phyloP scores from a whole-genome alignment of 2,329 filamentous ascomycete genomes.

The Alternaria viburni region DNA sequence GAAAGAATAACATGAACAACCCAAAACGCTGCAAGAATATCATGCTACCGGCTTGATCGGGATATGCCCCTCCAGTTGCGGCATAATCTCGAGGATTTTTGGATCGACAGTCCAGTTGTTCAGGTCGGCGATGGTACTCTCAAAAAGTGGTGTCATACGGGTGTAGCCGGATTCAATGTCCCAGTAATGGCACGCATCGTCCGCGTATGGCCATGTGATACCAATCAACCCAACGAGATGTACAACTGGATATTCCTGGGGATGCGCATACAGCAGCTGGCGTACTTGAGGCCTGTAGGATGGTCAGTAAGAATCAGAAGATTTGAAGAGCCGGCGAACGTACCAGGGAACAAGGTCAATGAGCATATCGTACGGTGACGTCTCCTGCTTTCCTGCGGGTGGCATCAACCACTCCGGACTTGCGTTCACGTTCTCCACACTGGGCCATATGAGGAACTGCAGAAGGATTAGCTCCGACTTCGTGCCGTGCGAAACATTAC shows the following conservation, averaged over 20 bases:
- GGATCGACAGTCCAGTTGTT: slow-evolving; percentile 44
- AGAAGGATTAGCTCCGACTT: slow-evolving; percentile 12
- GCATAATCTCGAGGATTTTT: slow-evolving; percentile 42
- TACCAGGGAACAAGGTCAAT: slow-evolving; percentile 47
- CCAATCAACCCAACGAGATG: slow-evolving; percentile 38
- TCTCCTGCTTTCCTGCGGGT: slow-evolving; percentile 36
- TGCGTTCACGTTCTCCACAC: slow-evolving; percentile 42
- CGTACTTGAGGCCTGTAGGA: slow-evolving; percentile 41
- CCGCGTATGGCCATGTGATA: slow-evolving; percentile 43
- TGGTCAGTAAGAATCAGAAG: slow-evolving; percentile 15
- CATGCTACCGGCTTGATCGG: slow-evolving; percentile 27
- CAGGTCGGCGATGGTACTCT: slow-evolving; percentile 39
- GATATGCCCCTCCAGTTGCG: slow-evolving; percentile 41
- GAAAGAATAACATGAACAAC: background rate
- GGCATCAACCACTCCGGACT: slow-evolving; percentile 47
- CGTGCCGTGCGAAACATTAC: slow-evolving; percentile 9
- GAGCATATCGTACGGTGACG: slow-evolving; percentile 39
- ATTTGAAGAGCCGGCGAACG: slow-evolving; percentile 1
- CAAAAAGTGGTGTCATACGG: slow-evolving; percentile 42
- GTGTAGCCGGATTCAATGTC: slow-evolving; percentile 44
- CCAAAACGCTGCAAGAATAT: background rate
- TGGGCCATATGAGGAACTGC: slow-evolving; percentile 48
- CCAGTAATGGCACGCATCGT: slow-evolving; percentile 47
- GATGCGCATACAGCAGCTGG: slow-evolving; percentile 41
- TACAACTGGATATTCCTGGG: slow-evolving; percentile 35